A percentile compares a stretch with the other conserved stretches of the same genome.
Evolutionary conservation across 129 eudicot species (phyloP).

Genomic region (Cynara cardunculus): DNA sequence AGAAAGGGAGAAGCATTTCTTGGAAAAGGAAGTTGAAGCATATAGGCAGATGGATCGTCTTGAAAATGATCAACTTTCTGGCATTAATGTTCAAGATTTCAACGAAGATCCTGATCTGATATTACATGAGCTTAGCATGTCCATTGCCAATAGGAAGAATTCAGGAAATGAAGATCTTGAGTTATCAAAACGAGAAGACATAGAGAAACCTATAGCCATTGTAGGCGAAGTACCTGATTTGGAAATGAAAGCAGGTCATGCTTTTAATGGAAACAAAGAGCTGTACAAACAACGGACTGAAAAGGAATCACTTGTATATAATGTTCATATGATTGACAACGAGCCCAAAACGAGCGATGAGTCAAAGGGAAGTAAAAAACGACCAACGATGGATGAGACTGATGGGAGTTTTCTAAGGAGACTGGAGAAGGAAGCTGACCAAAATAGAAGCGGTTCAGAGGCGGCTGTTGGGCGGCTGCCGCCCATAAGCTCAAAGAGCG

Average conservation of each 20-base stretch:
- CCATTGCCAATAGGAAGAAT: constrained; percentile 29
- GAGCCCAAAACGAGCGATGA: constrained; percentile 22
- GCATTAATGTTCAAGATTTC: constrained; percentile 24
- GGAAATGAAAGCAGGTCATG: constrained; percentile 11
- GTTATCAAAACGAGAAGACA: constrained; percentile 31
- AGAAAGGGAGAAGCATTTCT: constrained; percentile 76
- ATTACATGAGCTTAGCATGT: constrained; percentile 41
- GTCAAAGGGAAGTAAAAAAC: constrained; percentile 10
- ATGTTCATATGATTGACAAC: constrained; percentile 62
- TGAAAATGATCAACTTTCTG: constrained; percentile 36
- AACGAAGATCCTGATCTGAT: constrained; percentile 50
- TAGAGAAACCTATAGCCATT: constrained; percentile 37
- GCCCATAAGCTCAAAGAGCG: constrained; percentile 35
- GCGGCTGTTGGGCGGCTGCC: constrained; percentile 48
- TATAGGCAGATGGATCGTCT: constrained; percentile 44
- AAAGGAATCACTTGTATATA: constrained; percentile 44
- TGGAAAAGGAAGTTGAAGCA: constrained; percentile 82
- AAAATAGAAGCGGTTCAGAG: constrained; percentile 38
- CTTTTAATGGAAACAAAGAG: background rate
- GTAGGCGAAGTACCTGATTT: constrained; percentile 33
- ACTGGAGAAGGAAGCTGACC: constrained; percentile 13
- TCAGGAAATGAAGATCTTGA: constrained; percentile 25
- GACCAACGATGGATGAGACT: background rate
- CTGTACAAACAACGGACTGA: constrained; percentile 1
- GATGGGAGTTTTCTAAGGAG: constrained; percentile 18